These are phyloP conservation scores for Panellus pusillus DNA, from an alignment of 768 basidiomycete species.

Conservation along the genomic window DNA sequence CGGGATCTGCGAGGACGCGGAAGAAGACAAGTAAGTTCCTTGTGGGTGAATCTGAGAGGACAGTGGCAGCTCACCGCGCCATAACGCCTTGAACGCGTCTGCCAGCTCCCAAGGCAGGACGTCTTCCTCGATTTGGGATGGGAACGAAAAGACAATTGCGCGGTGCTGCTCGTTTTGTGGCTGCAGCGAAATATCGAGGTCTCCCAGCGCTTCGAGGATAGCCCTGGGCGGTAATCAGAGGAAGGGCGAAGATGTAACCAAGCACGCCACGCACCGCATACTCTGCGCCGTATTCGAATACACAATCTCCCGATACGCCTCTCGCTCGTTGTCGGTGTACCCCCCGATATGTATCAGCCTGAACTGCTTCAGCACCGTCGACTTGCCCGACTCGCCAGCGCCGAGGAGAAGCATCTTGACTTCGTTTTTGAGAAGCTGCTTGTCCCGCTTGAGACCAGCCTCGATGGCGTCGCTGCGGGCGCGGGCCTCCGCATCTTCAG, in stretches of 20 bases:
- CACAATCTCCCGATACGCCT: slow-evolving; percentile 95
- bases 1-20: slow-evolving; percentile 52
- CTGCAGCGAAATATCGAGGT: slow-evolving; percentile 70
- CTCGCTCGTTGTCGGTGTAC: slow-evolving; percentile 85
- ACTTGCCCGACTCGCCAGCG: slow-evolving; percentile 97
- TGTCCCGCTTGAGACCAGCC: too few species aligned
- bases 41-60: slow-evolving; percentile 1
- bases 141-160: slow-evolving; percentile 66
- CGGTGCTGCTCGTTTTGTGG: slow-evolving; percentile 69
- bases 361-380: slow-evolving; percentile 96
- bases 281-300: slow-evolving; percentile 92
- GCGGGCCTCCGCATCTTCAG: too few species aligned
- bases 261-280: slow-evolving; percentile 65
- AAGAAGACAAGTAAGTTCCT: too few species aligned
- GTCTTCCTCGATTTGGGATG: slow-evolving; percentile 79
- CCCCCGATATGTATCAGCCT: slow-evolving; percentile 93
- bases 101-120: slow-evolving; percentile 69
- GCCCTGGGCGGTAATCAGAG: slow-evolving; percentile 44
- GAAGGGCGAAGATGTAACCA: neutral
- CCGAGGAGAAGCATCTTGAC: slow-evolving; percentile 96
- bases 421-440: slow-evolving; percentile 52
- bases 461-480: too few species aligned
- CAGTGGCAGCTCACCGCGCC: slow-evolving; percentile 36
- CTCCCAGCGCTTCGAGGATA: slow-evolving; percentile 88
- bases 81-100: slow-evolving; percentile 77